Conservation (phyloP, 2,329 filamentous ascomycete genomes). For the Fusarium algeriense region DNA sequence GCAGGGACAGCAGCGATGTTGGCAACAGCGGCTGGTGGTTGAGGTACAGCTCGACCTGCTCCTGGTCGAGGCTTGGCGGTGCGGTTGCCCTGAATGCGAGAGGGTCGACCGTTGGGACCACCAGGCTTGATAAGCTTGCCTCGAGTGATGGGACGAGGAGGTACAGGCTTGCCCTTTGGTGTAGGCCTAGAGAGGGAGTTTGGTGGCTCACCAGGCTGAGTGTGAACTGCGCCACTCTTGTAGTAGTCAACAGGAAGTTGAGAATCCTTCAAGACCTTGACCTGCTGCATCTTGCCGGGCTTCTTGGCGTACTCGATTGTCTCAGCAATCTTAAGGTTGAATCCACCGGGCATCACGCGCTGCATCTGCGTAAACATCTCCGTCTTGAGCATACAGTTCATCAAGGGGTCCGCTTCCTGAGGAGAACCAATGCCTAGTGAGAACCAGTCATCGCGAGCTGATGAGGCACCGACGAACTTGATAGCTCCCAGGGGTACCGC, state of each 20-base stretch:
- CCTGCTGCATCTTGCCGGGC: conserved; percentile 87
- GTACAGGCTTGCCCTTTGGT: conserved; percentile 86
- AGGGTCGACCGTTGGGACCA: conserved; percentile 84
- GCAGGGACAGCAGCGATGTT: conserved; percentile 45
- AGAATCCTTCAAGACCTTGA: conserved; percentile 93
- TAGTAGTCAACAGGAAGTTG: conserved; percentile 83
- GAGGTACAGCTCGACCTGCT: conserved; percentile 52
- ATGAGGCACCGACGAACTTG: conserved; percentile 86
- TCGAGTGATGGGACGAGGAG: conserved; percentile 89
- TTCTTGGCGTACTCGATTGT: conserved; percentile 97
- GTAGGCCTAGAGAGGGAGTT: conserved; percentile 86
- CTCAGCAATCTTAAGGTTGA: conserved; percentile 86
- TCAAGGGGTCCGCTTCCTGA: conserved; percentile 91
- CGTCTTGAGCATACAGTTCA: conserved; percentile 96
- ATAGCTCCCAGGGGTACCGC: conserved; percentile 87
- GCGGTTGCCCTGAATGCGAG: conserved; percentile 71
- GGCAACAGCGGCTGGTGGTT: conserved; percentile 50
- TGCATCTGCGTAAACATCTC: conserved; percentile 96
- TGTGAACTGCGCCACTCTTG: conserved; percentile 94
- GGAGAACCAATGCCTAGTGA: conserved; percentile 89
- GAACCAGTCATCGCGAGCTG: conserved; percentile 95
- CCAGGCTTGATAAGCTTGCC: conserved; percentile 93
- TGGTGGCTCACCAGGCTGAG: conserved; percentile 83
- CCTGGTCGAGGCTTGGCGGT: conserved; percentile 59
- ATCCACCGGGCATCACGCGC: conserved; percentile 80